Base-by-base conservation (phyloP, 495 filamentous ascomycete species). In the Aspergillus ellipticus region DNA sequence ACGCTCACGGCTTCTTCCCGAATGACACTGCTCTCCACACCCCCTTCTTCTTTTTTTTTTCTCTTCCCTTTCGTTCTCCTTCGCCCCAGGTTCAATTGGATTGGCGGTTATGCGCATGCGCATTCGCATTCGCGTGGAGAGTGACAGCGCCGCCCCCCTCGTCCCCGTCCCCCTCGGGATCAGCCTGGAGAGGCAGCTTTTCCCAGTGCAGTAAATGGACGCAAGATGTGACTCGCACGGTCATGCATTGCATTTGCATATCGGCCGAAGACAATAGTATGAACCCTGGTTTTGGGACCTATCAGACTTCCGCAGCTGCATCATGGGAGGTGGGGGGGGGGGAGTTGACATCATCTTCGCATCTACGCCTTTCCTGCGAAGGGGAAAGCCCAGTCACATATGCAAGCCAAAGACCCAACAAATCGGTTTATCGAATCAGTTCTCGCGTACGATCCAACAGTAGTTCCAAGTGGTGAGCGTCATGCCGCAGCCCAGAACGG, bases 261-360 rank as follows among this genome's bases (percentile, higher is more conserved):
- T 48, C 24, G 62, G 46, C 61, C 56, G 54, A 57, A 49, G 49
- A 58, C 63, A 56, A 63, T 60, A n/a, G n/a, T n/a, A 47, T 49
- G 46, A 31, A 57, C 58, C 52, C 59, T 52, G 54, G 55, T 43
- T 48, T 54, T 49, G 60, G 57, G 57, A 56, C 51, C 57, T 46
- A 62, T 63, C 67, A 69, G 59, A 66, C 57, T 63, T 62, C 62
- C 57, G 57, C 59, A 61, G 59, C 54, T 64, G 62, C 61, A 67
- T 62, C 63, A 56, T 57, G 53, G 49, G 55, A 47, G 52, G 47
- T n/a, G n/a, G n/a, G n/a, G n/a, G n/a, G n/a, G n/a, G n/a, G n/a
- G n/a, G n/a, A n/a, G 56, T 69, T 69, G 71, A 74, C 71, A 74
- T 69, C 63, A 72, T 62, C 49, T 51, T 65, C 55, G 60, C 57